These are phyloP conservation scores for Colletotrichum liriopes DNA, from an alignment of 2,329 filamentous ascomycete genomes.

Conservation along the genomic window DNA sequence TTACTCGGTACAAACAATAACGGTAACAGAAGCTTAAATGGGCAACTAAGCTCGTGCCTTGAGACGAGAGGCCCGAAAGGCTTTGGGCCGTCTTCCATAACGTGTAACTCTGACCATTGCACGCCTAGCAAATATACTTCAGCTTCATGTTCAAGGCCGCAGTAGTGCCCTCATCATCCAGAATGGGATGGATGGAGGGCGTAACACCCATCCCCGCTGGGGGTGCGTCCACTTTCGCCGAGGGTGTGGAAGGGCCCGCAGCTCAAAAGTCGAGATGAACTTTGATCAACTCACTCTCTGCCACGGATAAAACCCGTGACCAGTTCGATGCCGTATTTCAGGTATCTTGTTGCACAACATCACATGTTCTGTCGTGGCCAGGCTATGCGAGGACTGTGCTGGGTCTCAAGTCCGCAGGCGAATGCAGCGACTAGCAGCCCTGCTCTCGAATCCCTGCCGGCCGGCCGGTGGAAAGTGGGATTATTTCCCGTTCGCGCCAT, in stretches of 20 bases:
- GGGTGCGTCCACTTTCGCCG: too few species aligned
- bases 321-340: neutral
- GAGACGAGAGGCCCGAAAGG: neutral
- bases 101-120: neutral
- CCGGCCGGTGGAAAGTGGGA: neutral
- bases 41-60: neutral
- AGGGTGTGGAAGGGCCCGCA: neutral
- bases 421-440: conserved; percentile 19
- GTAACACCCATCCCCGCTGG: too few species aligned
- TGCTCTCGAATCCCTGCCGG: conserved; percentile 15
- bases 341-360: neutral
- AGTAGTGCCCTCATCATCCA: neutral
- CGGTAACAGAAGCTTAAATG: neutral
- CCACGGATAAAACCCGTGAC: neutral
- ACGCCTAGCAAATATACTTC: too few species aligned
- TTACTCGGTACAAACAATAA: neutral
- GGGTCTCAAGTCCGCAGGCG: neutral
- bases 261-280: neutral
- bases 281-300: neutral
- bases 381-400: neutral
- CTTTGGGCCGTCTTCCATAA: neutral
- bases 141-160: neutral
- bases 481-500: neutral
- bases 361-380: neutral
- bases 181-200: neutral